Base-by-base conservation (phyloP, 164 flowering plant genomes). In the Akebia trifoliata region DNA sequence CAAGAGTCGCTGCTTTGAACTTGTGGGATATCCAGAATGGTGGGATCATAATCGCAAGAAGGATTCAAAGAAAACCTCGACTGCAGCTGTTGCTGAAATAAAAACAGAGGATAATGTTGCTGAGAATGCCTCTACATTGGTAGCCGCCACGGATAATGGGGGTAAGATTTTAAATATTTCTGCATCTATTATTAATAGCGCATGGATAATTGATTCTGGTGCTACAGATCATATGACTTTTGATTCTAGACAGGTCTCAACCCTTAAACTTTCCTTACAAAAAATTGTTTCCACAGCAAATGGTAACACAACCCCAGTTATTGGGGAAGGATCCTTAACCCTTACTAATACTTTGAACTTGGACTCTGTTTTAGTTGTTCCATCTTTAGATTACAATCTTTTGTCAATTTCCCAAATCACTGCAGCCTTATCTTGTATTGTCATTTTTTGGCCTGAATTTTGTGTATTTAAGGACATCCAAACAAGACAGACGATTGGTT, bases 131-230 rank as follows among this genome's bases (percentile, higher is more conserved):
- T 42, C 21, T 14, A n/a, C 8, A 11, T 10, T 8, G 4, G 18
- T 24, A 48, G 26, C 18, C 4, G 32, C 11, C 28, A 28, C 52
- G 15, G 28, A 38, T 50, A 30, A 50, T 50, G 57, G 43, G 35
- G 43, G 57, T 54, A 43, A 56, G 38, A 50, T 56, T 43, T 60
- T 67, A 17, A 63, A 56, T 52, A 39, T 48, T 17, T 60, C 35
- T 67, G 9, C 50, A 57, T 40, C 6, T 57, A 59, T 66, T 71
- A 31, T 34, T 11, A 67, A 67, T 56, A 66, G 50, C 64, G 64
- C 56, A 68, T 58, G 61, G 6, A 45, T n/a, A n/a, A n/a, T n/a
- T n/a, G n/a, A n/a, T n/a, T n/a, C n/a, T n/a, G n/a, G n/a, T n/a
- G n/a, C n/a, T n/a, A n/a, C n/a, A n/a, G n/a, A n/a, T n/a, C n/a